These are phyloP conservation scores for Stentor roeselii DNA, from an alignment of 73 alveolate genomes.

Conservation along the genomic window DNA sequence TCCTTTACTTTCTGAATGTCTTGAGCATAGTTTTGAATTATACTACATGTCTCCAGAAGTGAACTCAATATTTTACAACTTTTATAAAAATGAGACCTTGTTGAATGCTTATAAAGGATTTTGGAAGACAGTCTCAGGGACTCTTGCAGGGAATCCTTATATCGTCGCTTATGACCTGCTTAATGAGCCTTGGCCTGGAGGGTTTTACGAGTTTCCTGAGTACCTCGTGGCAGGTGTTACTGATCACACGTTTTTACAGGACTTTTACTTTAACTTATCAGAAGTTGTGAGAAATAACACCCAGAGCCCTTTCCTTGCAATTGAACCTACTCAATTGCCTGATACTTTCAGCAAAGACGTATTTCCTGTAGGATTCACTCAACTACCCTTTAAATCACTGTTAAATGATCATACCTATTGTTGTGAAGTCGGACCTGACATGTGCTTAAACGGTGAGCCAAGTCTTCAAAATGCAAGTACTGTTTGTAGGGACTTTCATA, in stretches of 20 bases:
- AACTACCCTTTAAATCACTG: conserved; percentile 11
- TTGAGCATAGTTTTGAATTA: conserved; percentile 31
- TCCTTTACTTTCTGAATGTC: conserved; percentile 56
- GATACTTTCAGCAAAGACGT: conserved; percentile 38
- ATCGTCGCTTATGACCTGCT: conserved; percentile 74
- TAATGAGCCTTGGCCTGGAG: conserved; percentile 84
- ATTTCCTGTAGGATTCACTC: conserved; percentile 39
- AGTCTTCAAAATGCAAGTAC: conserved; percentile 5
- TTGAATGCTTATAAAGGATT: conserved; percentile 65
- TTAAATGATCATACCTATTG: conserved; percentile 52
- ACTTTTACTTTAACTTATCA: conserved; percentile 54
- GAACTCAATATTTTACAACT: conserved; percentile 54
- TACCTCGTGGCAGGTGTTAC: conserved; percentile 62
- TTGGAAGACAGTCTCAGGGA: conserved; percentile 62
- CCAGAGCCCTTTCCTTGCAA: conserved; percentile 52
- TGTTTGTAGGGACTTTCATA: conserved; percentile 43
- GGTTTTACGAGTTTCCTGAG: conserved; percentile 43
- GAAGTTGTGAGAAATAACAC: conserved; percentile 49
- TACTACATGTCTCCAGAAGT: conserved; percentile 69
- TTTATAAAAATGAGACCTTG: conserved; percentile 60
- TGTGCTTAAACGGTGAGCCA: conserved; percentile 48
- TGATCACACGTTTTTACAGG: conserved; percentile 46
- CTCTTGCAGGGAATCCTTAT: conserved; percentile 59
- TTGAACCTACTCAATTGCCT: conserved; percentile 60
- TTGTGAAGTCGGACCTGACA: conserved; percentile 33